Evolutionary conservation across 176 grass and related monocot genomes (phyloP), one percentile per base, ranked within the genome.

Genomic region (Bromus sterilis): DNA sequence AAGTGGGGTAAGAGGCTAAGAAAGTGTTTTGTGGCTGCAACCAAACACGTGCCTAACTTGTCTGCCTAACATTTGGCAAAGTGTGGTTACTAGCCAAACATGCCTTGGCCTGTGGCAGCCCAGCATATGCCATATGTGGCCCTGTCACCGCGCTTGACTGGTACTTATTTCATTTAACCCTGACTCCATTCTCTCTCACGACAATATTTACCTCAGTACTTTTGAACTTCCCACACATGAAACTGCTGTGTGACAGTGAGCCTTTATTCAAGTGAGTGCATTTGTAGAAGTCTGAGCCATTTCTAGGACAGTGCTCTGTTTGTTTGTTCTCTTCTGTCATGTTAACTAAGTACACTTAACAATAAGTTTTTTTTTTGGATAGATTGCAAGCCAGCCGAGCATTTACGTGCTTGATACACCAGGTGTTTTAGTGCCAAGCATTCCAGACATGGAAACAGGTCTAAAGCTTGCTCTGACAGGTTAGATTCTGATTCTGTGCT

Each of bases 401-500:
- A 95, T 98, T 67, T 98, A 98, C 89, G 95, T 98, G 30, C 85
- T 98, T 86, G 92, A 98, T 84, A 98, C 95, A 74, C 95, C 95
- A 46, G 95, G 95, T 81, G 90, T 98, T 64, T 69, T 98, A 61
- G 90, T 98, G 61, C 95, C 95, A 81, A 93, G 92, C 84, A 98
- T 98, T 53, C 82, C 95, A 77, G 88, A 98, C 71, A 93, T 98
- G 86, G 95, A 94, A 56, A 93, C 90, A 30, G 92, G 95, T 68
- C 74, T 98, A 87, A 98, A 91, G 86, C 95, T 95, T 84, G 95
- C 92, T 82, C 78, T 98, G 72, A 95, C 95, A 89, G 95, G 95
- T 98, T 86, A 81, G 74, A 78, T 40, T 65, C 81, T 31, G 66
- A 66, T 34, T 29, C 11, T 53, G 14, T 77, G 1, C 2, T 53